Percentiles rank a stretch among this genome's conserved stretches.
Conservation (phyloP, 1,139 yeast species). For the Debaryomycetaceae sp. region DNA sequence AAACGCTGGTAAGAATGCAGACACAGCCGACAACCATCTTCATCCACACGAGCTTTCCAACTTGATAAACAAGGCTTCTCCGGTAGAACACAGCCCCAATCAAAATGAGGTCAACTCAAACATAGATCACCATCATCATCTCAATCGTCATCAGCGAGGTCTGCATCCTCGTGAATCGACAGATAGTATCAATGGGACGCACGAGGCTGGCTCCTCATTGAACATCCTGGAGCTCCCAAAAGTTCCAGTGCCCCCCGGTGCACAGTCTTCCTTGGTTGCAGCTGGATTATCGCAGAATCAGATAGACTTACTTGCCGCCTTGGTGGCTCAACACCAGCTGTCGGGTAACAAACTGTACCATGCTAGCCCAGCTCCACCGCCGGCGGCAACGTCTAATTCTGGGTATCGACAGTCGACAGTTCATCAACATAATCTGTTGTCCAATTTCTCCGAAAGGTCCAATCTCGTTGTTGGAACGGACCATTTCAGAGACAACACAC, state of each 20-base stretch:
- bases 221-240: slow-evolving; percentile 42
- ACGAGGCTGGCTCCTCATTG: slow-evolving; percentile 1
- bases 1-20: slow-evolving; percentile 4
- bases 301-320: slow-evolving; percentile 66
- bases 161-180: too few species aligned
- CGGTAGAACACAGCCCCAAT: too few species aligned
- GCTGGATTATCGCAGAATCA: slow-evolving; percentile 67
- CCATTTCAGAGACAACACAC: slow-evolving; percentile 4
- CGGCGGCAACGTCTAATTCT: neutral
- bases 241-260: slow-evolving; percentile 70
- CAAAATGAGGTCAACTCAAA: too few species aligned
- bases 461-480: slow-evolving; percentile 4
- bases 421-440: slow-evolving; percentile 19
- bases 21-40: too few species aligned
- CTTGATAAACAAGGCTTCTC: slow-evolving; percentile 7
- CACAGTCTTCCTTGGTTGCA: slow-evolving; percentile 53
- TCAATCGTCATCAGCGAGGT: too few species aligned
- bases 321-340: slow-evolving; percentile 65
- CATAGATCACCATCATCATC: too few species aligned
- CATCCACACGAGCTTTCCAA: slow-evolving; percentile 4
- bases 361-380: slow-evolving; percentile 10
- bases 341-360: slow-evolving; percentile 18
- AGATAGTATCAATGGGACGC: neutral
- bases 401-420: slow-evolving; percentile 12
- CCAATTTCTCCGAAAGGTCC: slow-evolving; percentile 7